phyloP scores from a whole-genome alignment of 225 moss, liverwort and hornwort species.

The Pleurozium schreberi region DNA sequence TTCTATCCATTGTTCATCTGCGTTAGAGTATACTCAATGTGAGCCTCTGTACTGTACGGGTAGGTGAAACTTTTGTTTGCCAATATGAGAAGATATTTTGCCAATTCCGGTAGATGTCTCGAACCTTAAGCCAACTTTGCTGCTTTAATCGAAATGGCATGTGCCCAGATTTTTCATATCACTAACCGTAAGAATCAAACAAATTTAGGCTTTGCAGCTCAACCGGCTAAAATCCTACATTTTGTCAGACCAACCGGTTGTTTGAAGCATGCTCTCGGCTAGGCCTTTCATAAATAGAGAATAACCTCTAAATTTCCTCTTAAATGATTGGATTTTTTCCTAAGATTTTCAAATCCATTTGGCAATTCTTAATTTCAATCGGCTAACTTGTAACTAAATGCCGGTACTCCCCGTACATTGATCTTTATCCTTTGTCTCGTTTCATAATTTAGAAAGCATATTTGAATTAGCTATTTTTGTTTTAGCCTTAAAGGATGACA shows the following conservation, averaged over 20 bases:
- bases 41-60: background rate
- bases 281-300: too few species aligned
- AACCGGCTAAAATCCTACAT: too few species aligned
- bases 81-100: background rate
- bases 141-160: background rate
- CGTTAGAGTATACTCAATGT: too few species aligned
- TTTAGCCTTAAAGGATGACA: too few species aligned
- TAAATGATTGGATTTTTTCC: too few species aligned
- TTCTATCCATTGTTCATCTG: background rate
- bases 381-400: too few species aligned
- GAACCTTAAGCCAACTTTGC: background rate
- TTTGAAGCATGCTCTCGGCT: too few species aligned
- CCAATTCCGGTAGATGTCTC: background rate
- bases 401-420: too few species aligned
- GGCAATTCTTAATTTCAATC: too few species aligned
- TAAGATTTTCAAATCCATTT: too few species aligned
- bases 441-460: background rate
- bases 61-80: background rate
- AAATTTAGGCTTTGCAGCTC: background rate
- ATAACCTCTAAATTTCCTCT: too few species aligned
- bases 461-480: background rate
- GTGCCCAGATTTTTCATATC: background rate
- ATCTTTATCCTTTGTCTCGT: background rate
- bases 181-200: background rate
- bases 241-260: too few species aligned